Percentiles rank a stretch among this genome's conserved stretches.
These are phyloP conservation scores for Miscanthus lutarioriparius DNA, from an alignment of 176 grass and related monocot genomes.

Conservation along the genomic window DNA sequence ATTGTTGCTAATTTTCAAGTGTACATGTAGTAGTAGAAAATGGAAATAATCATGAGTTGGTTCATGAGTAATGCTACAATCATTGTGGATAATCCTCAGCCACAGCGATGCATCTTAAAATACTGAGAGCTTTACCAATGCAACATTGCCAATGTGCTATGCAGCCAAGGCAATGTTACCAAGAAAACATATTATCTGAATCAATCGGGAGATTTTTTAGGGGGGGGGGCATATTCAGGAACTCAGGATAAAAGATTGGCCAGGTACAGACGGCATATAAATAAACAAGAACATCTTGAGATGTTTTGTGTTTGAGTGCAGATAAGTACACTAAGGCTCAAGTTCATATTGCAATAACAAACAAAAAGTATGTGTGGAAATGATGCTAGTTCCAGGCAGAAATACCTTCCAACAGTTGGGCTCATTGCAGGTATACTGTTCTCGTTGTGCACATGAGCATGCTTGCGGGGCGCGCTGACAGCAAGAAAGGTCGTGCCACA, in stretches of 20 bases:
- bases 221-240: neutral
- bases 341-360: neutral
- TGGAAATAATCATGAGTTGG: no score
- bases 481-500: slow-evolving; percentile 76
- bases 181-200: no score
- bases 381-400: neutral
- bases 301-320: neutral
- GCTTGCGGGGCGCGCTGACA: slow-evolving; percentile 60
- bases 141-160: no score
- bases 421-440: slow-evolving; percentile 66
- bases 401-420: slow-evolving; percentile 75
- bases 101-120: no score
- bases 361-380: neutral
- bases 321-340: neutral
- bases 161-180: no score
- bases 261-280: neutral
- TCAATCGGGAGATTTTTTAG: no score
- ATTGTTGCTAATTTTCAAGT: no score
- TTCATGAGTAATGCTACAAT: no score
- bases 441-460: slow-evolving; percentile 62
- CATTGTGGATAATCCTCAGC: no score
- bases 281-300: neutral
- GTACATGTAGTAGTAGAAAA: no score
- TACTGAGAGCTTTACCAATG: no score
- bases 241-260: neutral